Percentiles rank a stretch among this genome's conserved stretches.
Conservation (phyloP, 768 basidiomycete genomes). For the Termitomyces sp. region DNA sequence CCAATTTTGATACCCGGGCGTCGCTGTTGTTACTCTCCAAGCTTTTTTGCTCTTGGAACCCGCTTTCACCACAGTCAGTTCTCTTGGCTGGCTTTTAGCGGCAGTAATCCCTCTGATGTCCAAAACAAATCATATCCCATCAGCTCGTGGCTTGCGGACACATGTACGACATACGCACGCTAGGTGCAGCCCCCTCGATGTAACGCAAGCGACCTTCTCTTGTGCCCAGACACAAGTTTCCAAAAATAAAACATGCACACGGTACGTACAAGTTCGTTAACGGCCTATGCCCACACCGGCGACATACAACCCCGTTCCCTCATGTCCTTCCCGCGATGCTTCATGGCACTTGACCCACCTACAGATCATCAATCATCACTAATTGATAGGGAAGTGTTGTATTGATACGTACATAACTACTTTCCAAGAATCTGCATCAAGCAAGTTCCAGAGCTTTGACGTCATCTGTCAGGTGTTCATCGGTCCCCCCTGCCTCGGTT, state of each 20-base stretch:
- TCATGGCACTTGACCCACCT: background rate
- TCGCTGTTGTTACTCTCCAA: background rate
- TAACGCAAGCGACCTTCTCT: background rate
- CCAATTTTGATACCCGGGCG: background rate
- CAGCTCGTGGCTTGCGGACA: background rate
- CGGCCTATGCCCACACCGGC: background rate
- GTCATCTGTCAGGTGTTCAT: background rate
- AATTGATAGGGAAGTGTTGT: no score
- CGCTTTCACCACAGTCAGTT: no score
- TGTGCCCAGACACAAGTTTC: background rate
- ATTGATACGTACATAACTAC: no score
- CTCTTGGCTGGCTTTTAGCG: background rate
- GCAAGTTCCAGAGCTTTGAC: background rate
- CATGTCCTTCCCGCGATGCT: background rate
- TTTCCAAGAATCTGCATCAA: background rate
- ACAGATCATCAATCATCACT: background rate
- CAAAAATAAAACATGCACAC: background rate
- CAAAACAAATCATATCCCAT: background rate
- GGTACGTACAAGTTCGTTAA: background rate
- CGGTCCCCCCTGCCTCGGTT: background rate
- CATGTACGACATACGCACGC: background rate
- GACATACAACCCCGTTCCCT: background rate
- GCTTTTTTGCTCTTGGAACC: background rate
- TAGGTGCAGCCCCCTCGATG: background rate
- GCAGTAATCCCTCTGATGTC: background rate